Conservation (phyloP, 2,329 filamentous ascomycete species). For the Hypoxylon sp. region DNA sequence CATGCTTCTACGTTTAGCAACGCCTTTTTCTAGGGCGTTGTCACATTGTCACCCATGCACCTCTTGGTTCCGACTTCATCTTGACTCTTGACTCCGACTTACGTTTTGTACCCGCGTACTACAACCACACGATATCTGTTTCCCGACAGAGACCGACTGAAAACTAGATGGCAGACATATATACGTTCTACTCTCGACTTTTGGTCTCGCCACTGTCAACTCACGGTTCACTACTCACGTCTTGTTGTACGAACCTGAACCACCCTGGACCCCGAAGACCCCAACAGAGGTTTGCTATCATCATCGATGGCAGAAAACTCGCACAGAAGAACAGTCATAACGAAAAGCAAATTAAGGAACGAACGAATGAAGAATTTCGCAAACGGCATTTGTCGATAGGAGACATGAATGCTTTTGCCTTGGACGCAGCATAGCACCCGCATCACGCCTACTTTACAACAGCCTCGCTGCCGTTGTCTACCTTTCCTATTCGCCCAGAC, state of each 20-base stretch:
- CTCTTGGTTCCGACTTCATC: background rate
- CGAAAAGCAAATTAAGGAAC: background rate
- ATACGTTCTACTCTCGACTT: background rate
- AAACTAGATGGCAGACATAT: too few species aligned
- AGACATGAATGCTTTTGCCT: conserved; percentile 1
- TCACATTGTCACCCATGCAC: background rate
- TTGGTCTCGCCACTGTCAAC: background rate
- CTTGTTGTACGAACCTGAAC: background rate
- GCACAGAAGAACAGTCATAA: background rate
- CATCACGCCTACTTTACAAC: background rate
- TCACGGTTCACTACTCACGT: background rate
- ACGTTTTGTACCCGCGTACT: background rate
- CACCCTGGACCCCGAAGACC: background rate
- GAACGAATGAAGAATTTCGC: background rate
- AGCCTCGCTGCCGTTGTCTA: background rate
- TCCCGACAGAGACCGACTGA: too few species aligned
- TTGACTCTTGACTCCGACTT: background rate
- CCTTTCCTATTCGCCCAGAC: background rate
- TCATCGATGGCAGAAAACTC: background rate
- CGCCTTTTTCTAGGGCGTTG: background rate
- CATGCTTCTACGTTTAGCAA: background rate
- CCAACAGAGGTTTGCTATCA: background rate
- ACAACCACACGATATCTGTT: too few species aligned
- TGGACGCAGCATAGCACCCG: background rate
- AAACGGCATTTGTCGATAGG: background rate